Conservation (phyloP, 495 filamentous ascomycete species). For the Aspergillus saccharolyticus region DNA sequence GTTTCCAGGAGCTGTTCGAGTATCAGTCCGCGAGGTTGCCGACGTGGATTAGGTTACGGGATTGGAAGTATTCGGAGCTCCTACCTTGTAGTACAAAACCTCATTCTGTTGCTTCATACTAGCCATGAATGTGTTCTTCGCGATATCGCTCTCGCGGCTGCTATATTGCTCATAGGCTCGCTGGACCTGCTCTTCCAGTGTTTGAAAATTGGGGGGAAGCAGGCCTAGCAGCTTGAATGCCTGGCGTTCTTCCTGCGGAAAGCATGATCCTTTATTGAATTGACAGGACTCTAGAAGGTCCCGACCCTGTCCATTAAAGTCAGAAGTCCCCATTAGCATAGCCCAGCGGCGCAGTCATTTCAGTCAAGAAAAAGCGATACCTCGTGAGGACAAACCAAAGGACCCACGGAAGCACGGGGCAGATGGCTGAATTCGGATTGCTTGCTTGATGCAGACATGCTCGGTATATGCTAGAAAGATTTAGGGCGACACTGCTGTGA, state of each 20-base stretch:
- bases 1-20: slow-evolving; percentile 51
- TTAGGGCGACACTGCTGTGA: neutral
- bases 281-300: slow-evolving; percentile 62
- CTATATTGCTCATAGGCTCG: slow-evolving; percentile 79
- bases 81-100: slow-evolving; percentile 67
- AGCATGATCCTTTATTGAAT: slow-evolving; percentile 83
- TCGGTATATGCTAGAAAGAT: neutral
- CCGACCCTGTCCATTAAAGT: slow-evolving; percentile 41
- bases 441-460: neutral
- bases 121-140: slow-evolving; percentile 79
- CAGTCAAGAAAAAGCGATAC: slow-evolving; percentile 12
- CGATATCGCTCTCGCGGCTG: slow-evolving; percentile 53
- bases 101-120: slow-evolving; percentile 79
- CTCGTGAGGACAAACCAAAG: slow-evolving; percentile 29
- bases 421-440: slow-evolving; percentile 50
- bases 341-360: neutral
- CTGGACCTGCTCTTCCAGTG: slow-evolving; percentile 71
- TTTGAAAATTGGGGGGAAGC: slow-evolving; percentile 67
- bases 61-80: neutral
- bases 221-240: slow-evolving; percentile 67
- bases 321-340: neutral
- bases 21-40: neutral
- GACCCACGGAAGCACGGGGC: slow-evolving; percentile 58
- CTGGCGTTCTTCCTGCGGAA: slow-evolving; percentile 60
- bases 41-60: neutral